These are phyloP conservation scores for Colletotrichum chrysophilum DNA, from an alignment of 2,329 filamentous ascomycete genomes.

Conservation along the genomic window DNA sequence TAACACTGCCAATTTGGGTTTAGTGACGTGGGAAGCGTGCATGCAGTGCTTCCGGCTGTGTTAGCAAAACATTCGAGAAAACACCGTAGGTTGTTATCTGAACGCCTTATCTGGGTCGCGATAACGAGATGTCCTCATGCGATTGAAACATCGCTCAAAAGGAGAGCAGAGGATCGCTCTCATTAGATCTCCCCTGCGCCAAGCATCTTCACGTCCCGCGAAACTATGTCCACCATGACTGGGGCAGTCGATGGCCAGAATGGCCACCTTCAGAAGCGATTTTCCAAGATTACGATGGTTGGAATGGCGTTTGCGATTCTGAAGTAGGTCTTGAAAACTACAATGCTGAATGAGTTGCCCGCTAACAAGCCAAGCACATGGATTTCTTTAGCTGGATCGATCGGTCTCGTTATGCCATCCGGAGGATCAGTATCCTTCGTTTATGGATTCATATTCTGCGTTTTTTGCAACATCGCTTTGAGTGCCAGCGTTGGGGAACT, in stretches of 20 bases:
- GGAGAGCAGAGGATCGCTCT: background rate
- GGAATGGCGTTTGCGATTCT: conserved; percentile 49
- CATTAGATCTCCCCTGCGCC: background rate
- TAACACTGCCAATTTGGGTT: background rate
- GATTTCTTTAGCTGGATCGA: conserved; percentile 45
- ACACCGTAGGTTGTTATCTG: background rate
- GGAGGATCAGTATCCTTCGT: conserved; percentile 46
- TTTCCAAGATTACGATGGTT: conserved; percentile 47
- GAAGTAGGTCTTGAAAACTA: conserved; percentile 32
- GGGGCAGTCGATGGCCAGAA: background rate
- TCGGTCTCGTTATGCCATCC: conserved; percentile 45
- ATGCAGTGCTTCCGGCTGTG: background rate
- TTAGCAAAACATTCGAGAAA: background rate
- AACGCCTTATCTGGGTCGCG: background rate
- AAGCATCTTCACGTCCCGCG: background rate
- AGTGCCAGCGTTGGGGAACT: conserved; percentile 47
- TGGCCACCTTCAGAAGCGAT: conserved; percentile 39
- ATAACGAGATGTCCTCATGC: background rate
- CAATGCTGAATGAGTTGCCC: background rate
- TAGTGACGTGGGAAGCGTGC: background rate
- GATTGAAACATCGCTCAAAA: background rate
- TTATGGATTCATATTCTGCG: conserved; percentile 52
- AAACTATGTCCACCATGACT: background rate
- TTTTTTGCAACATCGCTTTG: conserved; percentile 47
- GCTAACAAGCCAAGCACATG: conserved; percentile 32